Evolutionary conservation across 352 stramenopile species (phyloP).

Genomic region (Phytopythium vexans): DNA sequence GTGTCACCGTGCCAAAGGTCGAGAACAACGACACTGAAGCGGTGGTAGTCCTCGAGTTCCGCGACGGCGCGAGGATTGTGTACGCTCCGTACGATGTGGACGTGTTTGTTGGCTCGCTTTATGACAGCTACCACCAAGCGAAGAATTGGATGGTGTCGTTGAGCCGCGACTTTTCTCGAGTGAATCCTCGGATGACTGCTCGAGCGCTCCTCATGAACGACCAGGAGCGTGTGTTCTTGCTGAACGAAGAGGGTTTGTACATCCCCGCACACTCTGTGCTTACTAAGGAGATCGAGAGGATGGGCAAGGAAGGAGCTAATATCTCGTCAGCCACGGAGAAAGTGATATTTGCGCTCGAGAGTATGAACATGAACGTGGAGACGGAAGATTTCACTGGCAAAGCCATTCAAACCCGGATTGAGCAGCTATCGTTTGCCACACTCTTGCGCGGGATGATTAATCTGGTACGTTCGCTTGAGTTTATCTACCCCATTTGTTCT

Average conservation of each 20-base stretch:
- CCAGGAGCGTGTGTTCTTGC: constrained; percentile 43
- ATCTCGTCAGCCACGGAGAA: constrained; percentile 50
- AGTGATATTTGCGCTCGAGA: constrained; percentile 69
- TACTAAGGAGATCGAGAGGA: constrained; percentile 60
- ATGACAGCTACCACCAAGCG: constrained; percentile 63
- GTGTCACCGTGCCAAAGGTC: constrained; percentile 37
- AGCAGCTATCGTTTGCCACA: constrained; percentile 52
- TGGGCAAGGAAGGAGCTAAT: constrained; percentile 36
- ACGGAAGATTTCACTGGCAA: constrained; percentile 55
- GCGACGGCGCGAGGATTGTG: constrained; percentile 49
- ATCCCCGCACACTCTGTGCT: constrained; percentile 44
- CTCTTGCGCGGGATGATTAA: constrained; percentile 54
- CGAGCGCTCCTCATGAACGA: constrained; percentile 46
- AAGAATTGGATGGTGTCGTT: constrained; percentile 67
- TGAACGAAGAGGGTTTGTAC: constrained; percentile 68
- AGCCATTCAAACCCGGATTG: constrained; percentile 35
- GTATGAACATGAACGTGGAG: constrained; percentile 69
- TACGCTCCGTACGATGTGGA: constrained; percentile 59
- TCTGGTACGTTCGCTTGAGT: constrained; percentile 37
- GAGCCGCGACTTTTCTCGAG: constrained; percentile 55
- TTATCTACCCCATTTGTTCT: neutral
- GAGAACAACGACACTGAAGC: constrained; percentile 24
- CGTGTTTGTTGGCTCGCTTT: constrained; percentile 58
- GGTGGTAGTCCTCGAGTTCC: constrained; percentile 69
- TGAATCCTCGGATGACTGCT: constrained; percentile 61